Evolutionary conservation across 2,329 filamentous ascomycete species (phyloP).

Genomic region (Neonectria sp.): DNA sequence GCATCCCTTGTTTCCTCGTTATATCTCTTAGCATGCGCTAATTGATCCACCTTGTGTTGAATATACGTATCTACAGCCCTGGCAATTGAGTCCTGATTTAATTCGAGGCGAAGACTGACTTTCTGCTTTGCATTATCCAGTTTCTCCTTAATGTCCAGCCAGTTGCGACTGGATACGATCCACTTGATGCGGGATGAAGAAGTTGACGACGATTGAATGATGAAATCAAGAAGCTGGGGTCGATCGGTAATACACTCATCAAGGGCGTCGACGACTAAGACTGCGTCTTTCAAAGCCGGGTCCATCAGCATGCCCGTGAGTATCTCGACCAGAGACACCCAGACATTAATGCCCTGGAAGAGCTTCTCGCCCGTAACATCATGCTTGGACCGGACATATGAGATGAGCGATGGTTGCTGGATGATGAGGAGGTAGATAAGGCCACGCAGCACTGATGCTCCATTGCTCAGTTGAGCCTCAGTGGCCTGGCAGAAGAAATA

Average conservation of each 20-base stretch:
- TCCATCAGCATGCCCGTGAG: too few species aligned
- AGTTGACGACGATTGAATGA: too few species aligned
- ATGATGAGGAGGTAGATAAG: background rate
- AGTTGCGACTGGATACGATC: background rate
- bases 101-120: background rate
- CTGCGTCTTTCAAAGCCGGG: too few species aligned
- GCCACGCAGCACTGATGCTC: background rate
- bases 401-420: background rate
- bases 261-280: too few species aligned
- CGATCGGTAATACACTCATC: too few species aligned
- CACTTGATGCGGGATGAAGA: background rate
- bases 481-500: background rate
- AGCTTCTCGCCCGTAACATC: too few species aligned
- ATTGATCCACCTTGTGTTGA: background rate
- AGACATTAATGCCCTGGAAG: too few species aligned
- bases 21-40: background rate
- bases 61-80: background rate
- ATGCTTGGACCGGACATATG: too few species aligned
- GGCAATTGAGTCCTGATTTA: background rate
- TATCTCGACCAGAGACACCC: too few species aligned
- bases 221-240: too few species aligned
- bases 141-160: background rate
- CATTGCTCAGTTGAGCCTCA: background rate
- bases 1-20: conserved; percentile 13
- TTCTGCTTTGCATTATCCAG: background rate